Percentiles rank a stretch among this genome's conserved stretches.
These are phyloP conservation scores for Phytophthora palmivora DNA, from an alignment of 352 stramenopile genomes.

Conservation along the genomic window DNA sequence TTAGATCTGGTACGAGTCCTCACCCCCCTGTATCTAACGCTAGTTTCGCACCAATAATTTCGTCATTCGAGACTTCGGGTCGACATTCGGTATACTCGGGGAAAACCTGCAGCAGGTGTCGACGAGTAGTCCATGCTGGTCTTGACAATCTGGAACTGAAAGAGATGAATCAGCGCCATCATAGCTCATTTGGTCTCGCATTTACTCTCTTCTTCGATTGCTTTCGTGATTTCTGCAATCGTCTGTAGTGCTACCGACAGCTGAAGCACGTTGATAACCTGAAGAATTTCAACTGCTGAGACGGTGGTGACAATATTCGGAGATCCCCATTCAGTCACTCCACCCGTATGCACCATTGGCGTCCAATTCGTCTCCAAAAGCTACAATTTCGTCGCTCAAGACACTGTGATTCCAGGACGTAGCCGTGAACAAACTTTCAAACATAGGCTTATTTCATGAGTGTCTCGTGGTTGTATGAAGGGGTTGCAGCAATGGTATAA, in stretches of 20 bases:
- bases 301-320: constrained; percentile 11
- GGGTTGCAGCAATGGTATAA: neutral
- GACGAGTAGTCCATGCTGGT: constrained; percentile 29
- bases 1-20: constrained; percentile 23
- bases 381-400: constrained; percentile 12
- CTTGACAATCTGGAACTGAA: constrained; percentile 28
- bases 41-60: constrained; percentile 16
- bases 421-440: constrained; percentile 19
- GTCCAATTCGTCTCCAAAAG: constrained; percentile 17
- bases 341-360: constrained; percentile 7
- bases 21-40: constrained; percentile 10
- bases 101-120: constrained; percentile 26
- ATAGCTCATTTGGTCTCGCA: constrained; percentile 26
- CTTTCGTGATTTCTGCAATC: constrained; percentile 14
- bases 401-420: constrained; percentile 13
- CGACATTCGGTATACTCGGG: constrained; percentile 36
- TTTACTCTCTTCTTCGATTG: constrained; percentile 1
- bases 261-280: constrained; percentile 6
- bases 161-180: constrained; percentile 18
- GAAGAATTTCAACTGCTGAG: constrained; percentile 12
- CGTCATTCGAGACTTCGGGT: constrained; percentile 18
- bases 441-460: constrained; percentile 26
- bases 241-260: constrained; percentile 20
- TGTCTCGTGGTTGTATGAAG: constrained; percentile 14
- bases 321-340: constrained; percentile 31